Conservation (phyloP, 495 filamentous ascomycete genomes). For the Penicillium antarcticum region DNA sequence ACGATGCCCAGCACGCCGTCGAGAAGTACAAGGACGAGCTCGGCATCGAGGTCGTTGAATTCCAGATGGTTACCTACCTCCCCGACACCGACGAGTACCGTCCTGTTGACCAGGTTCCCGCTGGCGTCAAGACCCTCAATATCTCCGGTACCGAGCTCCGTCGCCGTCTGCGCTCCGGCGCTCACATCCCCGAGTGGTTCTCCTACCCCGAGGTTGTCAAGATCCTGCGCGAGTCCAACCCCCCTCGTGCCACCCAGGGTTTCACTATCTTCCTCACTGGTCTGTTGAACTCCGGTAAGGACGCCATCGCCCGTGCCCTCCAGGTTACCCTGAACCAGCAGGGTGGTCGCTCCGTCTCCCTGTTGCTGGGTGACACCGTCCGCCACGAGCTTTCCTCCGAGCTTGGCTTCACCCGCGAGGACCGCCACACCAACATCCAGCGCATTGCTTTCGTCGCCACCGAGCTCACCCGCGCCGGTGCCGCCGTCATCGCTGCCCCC, state of each 20-base stretch:
- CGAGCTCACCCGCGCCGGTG: conserved; percentile 87
- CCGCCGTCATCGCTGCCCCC: conserved; percentile 95
- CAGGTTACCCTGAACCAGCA: conserved; percentile 99
- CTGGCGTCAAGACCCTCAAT: conserved; percentile 85
- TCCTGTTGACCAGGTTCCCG: conserved; percentile 82
- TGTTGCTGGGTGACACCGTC: conserved; percentile 93
- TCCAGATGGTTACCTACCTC: conserved; percentile 99
- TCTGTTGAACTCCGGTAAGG: conserved; percentile 95
- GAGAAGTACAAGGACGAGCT: conserved; percentile 96
- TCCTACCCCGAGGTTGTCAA: conserved; percentile 98
- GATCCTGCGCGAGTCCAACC: conserved; percentile 92
- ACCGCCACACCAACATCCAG: conserved; percentile 92
- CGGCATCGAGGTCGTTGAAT: conserved; percentile 96
- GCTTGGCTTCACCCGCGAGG: conserved; percentile 89
- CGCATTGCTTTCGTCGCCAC: conserved; percentile 96
- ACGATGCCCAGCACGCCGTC: conserved; percentile 96
- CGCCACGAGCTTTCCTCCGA: conserved; percentile 90
- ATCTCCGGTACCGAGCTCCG: conserved; percentile 97
- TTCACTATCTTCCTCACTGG: conserved; percentile 98
- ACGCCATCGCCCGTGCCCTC: conserved; percentile 89
- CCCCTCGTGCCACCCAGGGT: conserved; percentile 81
- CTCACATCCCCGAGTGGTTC: conserved; percentile 98
- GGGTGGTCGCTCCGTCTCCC: conserved; percentile 88
- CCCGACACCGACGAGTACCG: conserved; percentile 95
- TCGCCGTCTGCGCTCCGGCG: conserved; percentile 79